Evolutionary conservation across 805 yeast genomes (phyloP).

Genomic region (Starmerella scarabaei): DNA sequence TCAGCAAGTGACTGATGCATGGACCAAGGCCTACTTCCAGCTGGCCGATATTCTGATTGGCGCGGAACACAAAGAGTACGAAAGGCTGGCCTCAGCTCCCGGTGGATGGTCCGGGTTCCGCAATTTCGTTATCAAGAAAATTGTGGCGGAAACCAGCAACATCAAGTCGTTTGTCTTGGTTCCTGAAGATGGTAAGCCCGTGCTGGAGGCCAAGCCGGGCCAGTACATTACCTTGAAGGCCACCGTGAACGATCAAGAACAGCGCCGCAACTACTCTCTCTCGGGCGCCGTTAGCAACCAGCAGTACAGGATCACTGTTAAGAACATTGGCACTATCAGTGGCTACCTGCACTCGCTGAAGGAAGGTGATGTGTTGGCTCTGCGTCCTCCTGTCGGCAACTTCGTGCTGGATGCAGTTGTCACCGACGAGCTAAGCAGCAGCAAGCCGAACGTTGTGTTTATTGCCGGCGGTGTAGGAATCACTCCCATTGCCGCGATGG

Average conservation of each 20-base stretch:
- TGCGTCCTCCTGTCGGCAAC: slow-evolving; percentile 51
- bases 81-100: slow-evolving; percentile 24
- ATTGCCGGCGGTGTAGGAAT: slow-evolving; percentile 56
- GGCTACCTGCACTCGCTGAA: slow-evolving; percentile 41
- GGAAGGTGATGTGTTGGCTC: slow-evolving; percentile 37
- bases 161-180: slow-evolving; percentile 41
- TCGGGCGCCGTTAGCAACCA: slow-evolving; percentile 30
- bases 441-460: slow-evolving; percentile 30
- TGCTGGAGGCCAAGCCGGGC: slow-evolving; percentile 29
- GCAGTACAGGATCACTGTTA: slow-evolving; percentile 49
- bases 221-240: slow-evolving; percentile 33
- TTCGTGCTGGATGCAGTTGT: slow-evolving; percentile 23
- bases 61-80: slow-evolving; percentile 40
- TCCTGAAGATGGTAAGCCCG: slow-evolving; percentile 32
- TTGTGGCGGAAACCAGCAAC: slow-evolving; percentile 34
- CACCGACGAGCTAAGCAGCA: neutral
- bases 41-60: slow-evolving; percentile 49
- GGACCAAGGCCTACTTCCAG: slow-evolving; percentile 52
- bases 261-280: slow-evolving; percentile 49
- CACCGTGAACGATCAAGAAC: slow-evolving; percentile 29
- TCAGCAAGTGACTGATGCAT: slow-evolving; percentile 44
- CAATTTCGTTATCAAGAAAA: slow-evolving; percentile 34
- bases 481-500: slow-evolving; percentile 48
- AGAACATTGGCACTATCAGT: slow-evolving; percentile 26
- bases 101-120: slow-evolving; percentile 50